Evolutionary conservation across 106 monocot genomes (phyloP).

Genomic region (Chionographis japonica): DNA sequence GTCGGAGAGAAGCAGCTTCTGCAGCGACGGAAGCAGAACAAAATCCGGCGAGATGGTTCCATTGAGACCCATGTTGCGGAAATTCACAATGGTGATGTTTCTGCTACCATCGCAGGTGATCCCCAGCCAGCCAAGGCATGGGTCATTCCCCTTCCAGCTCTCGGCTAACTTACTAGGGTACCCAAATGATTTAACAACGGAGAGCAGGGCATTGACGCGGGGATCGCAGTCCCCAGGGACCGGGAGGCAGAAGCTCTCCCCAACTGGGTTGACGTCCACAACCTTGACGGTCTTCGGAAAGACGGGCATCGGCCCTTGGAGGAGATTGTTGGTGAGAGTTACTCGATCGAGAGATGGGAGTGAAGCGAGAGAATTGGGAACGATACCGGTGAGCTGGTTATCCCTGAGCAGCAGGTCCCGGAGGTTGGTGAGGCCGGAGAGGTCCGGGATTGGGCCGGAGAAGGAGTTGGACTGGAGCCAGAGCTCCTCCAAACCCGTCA

Average conservation of each 20-base stretch:
- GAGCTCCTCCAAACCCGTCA: constrained; percentile 33
- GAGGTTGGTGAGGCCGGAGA: constrained; percentile 35
- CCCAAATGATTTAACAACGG: constrained; percentile 31
- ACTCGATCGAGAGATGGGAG: constrained; percentile 28
- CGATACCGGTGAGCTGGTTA: constrained; percentile 50
- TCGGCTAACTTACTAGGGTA: constrained; percentile 46
- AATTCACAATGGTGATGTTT: constrained; percentile 46
- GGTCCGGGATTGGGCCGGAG: constrained; percentile 62
- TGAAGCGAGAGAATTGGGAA: constrained; percentile 34
- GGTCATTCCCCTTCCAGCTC: constrained; percentile 59
- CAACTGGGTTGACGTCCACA: constrained; percentile 10
- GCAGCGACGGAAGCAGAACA: constrained; percentile 24
- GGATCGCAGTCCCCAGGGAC: constrained; percentile 49
- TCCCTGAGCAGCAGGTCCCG: constrained; percentile 46
- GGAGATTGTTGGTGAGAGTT: constrained; percentile 51
- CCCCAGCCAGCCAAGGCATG: constrained; percentile 37
- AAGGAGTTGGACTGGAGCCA: constrained; percentile 71
- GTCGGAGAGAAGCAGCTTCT: constrained; percentile 37
- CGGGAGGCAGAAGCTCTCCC: constrained; percentile 46
- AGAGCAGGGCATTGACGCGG: constrained; percentile 34
- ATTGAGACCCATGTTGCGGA: constrained; percentile 40
- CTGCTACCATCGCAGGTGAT: constrained; percentile 29
- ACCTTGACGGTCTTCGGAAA: constrained; percentile 20
- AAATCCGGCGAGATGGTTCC: constrained; percentile 56
- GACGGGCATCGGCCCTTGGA: constrained; percentile 60